Evolutionary conservation across 352 stramenopile species (phyloP), one percentile per base, ranked within the genome.

Genomic region (Detonula confervacea): DNA sequence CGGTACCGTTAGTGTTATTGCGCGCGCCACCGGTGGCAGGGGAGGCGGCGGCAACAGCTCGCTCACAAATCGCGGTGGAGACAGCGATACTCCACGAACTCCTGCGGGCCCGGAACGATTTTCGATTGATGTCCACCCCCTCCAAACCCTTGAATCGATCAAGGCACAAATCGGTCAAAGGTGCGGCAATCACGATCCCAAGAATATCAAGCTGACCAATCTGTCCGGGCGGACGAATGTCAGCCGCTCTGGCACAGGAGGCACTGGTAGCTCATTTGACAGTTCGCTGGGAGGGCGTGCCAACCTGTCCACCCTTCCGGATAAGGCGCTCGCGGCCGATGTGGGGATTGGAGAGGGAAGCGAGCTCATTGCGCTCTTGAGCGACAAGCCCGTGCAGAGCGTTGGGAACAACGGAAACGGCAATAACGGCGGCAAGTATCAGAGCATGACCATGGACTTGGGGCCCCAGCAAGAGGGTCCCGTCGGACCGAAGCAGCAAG

Each of bases 81-180:
- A 7, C 49, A n/a, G 35, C 1, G 35, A 11, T 65, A 9, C 14
- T 51, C n/a, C 70, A 24, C 29, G 16, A 29, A n/a, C n/a, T n/a
- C n/a, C n/a, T n/a, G n/a, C n/a, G n/a, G 7, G 55, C 66, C 70
- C 72, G 24, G 63, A 84, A 47, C 72, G 86, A 1, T 95, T 94
- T 61, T 37, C 77, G 61, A 37, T 95, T 46, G 73, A 94, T 59
- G 62, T 94, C 12, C 90, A 95, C 74, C 87, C 88, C 18, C 81
- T 95, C 12, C 80, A 95, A 79, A 93, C 90, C 20, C 42, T 94
- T 46, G 44, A 35, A 24, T 89, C 84, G 20, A 84, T 95, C 9
- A 92, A 90, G 33, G 52, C 11, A 44, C 86, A 91, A 73, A 78
- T 95, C 74, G 81, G 87, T 6, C 30, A n/a, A n/a, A n/a, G 37